phyloP scores from a whole-genome alignment of 345 rosid species.

The Hibiscus syriacus region DNA sequence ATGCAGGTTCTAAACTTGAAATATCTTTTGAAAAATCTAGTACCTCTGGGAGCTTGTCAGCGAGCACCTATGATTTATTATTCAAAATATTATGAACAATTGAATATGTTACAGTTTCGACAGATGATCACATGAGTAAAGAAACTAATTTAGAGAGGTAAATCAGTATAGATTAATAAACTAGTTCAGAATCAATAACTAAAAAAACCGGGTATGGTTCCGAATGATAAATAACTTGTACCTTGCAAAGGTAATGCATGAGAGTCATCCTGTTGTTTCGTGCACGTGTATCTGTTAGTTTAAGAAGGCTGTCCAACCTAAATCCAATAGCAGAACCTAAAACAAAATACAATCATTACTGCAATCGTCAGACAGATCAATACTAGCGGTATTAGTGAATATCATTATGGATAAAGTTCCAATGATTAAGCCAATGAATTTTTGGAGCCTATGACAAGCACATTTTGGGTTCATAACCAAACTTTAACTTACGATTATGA shows the following conservation, averaged over 20 bases:
- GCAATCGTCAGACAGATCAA: neutral
- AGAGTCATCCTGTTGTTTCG: conserved; percentile 86
- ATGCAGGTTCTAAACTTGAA: conserved; percentile 56
- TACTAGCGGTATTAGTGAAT: neutral
- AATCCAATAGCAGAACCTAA: conserved; percentile 88
- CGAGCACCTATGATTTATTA: conserved; percentile 58
- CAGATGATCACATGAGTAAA: neutral
- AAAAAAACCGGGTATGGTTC: neutral
- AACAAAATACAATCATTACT: neutral
- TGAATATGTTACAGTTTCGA: neutral
- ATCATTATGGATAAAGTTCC: neutral
- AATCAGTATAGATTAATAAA: too few relatives aligned
- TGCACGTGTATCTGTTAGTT: conserved; percentile 86
- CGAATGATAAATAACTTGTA: conserved; percentile 19
- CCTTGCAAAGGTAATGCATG: conserved; percentile 99
- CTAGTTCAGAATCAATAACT: neutral
- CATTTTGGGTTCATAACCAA: neutral
- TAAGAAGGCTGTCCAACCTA: conserved; percentile 88
- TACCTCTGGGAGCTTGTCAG: conserved; percentile 77
- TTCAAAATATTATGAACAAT: conserved; percentile 11
- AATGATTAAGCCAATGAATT: neutral
- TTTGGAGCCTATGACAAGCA: neutral
- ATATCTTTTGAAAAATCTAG: conserved; percentile 71
- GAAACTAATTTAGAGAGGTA: neutral
- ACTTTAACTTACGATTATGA: neutral